phyloP scores from a whole-genome alignment of 2,329 filamentous ascomycete species.

The Penicillium sp. region DNA sequence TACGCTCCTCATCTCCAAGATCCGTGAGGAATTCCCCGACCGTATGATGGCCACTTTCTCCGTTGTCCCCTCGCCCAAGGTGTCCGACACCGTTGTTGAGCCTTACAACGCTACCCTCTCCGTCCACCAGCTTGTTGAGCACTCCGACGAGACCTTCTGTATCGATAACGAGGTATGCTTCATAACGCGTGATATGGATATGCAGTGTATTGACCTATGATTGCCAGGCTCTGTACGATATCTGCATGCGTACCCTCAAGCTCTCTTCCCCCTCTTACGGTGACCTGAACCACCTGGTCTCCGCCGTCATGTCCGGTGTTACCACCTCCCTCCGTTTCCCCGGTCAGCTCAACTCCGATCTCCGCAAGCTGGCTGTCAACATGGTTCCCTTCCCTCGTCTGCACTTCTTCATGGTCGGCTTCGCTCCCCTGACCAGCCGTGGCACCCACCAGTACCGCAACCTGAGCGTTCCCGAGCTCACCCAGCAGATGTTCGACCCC shows the following conservation, averaged over 20 bases:
- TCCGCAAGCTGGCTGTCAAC: constrained; percentile 99
- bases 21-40: constrained; percentile 99
- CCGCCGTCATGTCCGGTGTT: constrained; percentile 98
- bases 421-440: constrained; percentile 94
- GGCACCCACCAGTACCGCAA: constrained; percentile 94
- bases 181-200: not conserved
- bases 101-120: constrained; percentile 99
- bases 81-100: constrained; percentile 99
- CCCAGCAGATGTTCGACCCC: constrained; percentile 99
- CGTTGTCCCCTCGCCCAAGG: constrained; percentile 97
- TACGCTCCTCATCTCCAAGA: constrained; percentile 99
- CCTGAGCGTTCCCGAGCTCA: constrained; percentile 95
- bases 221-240: constrained; percentile 85
- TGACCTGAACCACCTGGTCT: constrained; percentile 99
- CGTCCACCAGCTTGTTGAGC: constrained; percentile 98
- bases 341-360: constrained; percentile 98
- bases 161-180: constrained; percentile 87
- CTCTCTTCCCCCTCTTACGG: constrained; percentile 97
- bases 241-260: constrained; percentile 99
- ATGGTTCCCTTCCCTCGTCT: constrained; percentile 99
- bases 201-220: not conserved
- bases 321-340: constrained; percentile 99
- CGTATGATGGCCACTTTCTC: constrained; percentile 99
- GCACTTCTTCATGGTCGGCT: constrained; percentile 99
- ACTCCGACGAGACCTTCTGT: constrained; percentile 99